These are phyloP conservation scores for Cryptococcus deneoformans DNA, from an alignment of 1,284 basidiomycete species.

Conservation along the genomic window DNA sequence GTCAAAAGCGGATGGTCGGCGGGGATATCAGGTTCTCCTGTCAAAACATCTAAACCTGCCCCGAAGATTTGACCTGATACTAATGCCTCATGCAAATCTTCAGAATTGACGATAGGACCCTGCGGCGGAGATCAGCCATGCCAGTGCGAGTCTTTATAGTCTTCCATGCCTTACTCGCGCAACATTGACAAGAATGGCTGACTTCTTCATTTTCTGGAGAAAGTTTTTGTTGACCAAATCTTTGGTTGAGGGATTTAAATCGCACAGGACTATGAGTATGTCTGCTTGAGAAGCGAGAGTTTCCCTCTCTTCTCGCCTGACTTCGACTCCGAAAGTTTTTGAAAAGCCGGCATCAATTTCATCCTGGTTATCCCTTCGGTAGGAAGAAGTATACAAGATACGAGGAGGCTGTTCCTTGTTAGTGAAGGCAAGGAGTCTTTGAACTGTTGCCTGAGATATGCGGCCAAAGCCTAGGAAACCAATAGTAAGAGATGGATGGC, in stretches of 20 bases:
- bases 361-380: slow-evolving; percentile 38
- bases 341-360: slow-evolving; percentile 59
- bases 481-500: slow-evolving; percentile 58
- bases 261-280: slow-evolving; percentile 77
- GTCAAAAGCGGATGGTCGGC: slow-evolving; percentile 74
- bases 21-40: slow-evolving; percentile 79
- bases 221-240: slow-evolving; percentile 72
- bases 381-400: slow-evolving; percentile 38
- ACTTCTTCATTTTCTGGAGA: slow-evolving; percentile 77
- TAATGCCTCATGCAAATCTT: slow-evolving; percentile 79
- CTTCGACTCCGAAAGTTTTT: slow-evolving; percentile 54
- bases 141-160: neutral
- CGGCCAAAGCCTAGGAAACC: slow-evolving; percentile 95
- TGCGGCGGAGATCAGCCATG: slow-evolving; percentile 10
- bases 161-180: slow-evolving; percentile 58
- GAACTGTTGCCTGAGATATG: slow-evolving; percentile 75
- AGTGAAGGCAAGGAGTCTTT: slow-evolving; percentile 72
- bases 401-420: slow-evolving; percentile 42
- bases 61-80: slow-evolving; percentile 76
- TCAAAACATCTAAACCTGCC: slow-evolving; percentile 92
- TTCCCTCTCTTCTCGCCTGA: slow-evolving; percentile 63
- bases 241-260: slow-evolving; percentile 67
- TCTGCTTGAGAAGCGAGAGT: slow-evolving; percentile 72
- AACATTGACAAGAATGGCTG: slow-evolving; percentile 74
- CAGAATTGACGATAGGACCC: slow-evolving; percentile 75